Conservation (phyloP, 805 yeast genomes). For the Yamadazyma insecticola region DNA sequence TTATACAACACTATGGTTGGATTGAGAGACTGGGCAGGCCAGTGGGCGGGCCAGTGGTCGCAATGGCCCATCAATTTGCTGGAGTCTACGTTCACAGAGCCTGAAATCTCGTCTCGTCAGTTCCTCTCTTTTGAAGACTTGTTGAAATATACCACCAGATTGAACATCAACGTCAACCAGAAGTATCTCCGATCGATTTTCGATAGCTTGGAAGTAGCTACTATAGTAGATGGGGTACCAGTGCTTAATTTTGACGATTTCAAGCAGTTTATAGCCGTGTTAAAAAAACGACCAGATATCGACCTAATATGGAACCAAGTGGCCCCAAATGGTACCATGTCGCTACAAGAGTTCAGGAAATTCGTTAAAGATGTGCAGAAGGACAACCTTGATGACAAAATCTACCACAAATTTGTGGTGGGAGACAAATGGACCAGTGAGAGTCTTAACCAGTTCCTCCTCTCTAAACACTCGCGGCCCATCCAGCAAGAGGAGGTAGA, state of each 20-base stretch:
- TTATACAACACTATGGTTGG: constrained; percentile 1
- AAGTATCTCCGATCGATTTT: constrained; percentile 48
- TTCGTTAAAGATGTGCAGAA: constrained; percentile 49
- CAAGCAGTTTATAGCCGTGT: constrained; percentile 61
- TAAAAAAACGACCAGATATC: constrained; percentile 67
- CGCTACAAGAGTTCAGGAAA: constrained; percentile 14
- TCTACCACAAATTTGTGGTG: constrained; percentile 19
- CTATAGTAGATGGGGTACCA: constrained; percentile 25
- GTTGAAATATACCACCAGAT: constrained; percentile 54
- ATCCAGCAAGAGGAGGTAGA: constrained; percentile 9
- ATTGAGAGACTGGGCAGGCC: background rate
- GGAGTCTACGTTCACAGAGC: no score
- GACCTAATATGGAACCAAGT: constrained; percentile 41
- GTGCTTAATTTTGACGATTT: constrained; percentile 68
- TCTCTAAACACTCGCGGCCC: constrained; percentile 22
- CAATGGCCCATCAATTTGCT: constrained; percentile 20
- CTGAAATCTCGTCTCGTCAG: no score
- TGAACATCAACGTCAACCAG: constrained; percentile 70
- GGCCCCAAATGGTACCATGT: constrained; percentile 12
- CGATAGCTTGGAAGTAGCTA: constrained; percentile 13
- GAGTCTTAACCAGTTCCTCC: constrained; percentile 32
- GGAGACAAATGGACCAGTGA: constrained; percentile 19
- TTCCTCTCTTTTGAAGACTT: constrained; percentile 70
- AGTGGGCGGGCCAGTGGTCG: background rate
- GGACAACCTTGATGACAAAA: constrained; percentile 31